Percentiles rank a stretch among this genome's conserved stretches.
These are phyloP conservation scores for Lathyrus aphaca DNA, from an alignment of 306 rosid genomes.

Conservation along the genomic window DNA sequence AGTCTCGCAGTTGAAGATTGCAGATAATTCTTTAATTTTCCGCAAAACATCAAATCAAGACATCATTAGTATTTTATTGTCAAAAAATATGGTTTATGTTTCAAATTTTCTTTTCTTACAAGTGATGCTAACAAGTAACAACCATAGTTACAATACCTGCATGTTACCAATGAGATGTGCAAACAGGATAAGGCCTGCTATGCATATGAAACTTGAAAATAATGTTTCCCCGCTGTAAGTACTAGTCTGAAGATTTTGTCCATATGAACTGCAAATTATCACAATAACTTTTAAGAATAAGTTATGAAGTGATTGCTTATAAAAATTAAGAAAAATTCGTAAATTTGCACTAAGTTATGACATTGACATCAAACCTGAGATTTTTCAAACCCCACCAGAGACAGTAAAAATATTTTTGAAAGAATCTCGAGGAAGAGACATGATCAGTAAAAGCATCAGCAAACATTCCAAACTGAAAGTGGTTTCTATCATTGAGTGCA, in stretches of 20 bases:
- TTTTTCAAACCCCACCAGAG: conserved; percentile 94
- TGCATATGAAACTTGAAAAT: conserved; percentile 68
- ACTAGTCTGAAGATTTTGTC: conserved; percentile 66
- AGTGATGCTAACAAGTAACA: no score
- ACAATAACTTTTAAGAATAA: neutral
- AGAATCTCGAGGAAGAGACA: conserved; percentile 59
- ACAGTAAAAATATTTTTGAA: conserved; percentile 80
- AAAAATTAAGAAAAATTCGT: no score
- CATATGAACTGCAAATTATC: conserved; percentile 67
- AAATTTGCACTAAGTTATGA: no score
- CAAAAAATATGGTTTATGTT: neutral
- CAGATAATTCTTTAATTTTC: conserved; percentile 54
- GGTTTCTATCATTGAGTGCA: conserved; percentile 51
- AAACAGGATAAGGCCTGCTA: conserved; percentile 73
- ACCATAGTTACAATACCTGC: conserved; percentile 59
- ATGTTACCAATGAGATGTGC: conserved; percentile 90
- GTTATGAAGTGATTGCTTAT: neutral
- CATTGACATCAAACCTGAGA: conserved; percentile 47
- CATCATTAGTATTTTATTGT: neutral
- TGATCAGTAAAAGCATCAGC: conserved; percentile 73
- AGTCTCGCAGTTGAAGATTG: conserved; percentile 86
- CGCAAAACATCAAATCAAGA: neutral
- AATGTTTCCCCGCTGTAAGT: conserved; percentile 54
- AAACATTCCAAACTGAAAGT: conserved; percentile 78
- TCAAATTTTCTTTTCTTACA: neutral